phyloP scores from a whole-genome alignment of 352 stramenopile species.

The Phytophthora sansomeana region DNA sequence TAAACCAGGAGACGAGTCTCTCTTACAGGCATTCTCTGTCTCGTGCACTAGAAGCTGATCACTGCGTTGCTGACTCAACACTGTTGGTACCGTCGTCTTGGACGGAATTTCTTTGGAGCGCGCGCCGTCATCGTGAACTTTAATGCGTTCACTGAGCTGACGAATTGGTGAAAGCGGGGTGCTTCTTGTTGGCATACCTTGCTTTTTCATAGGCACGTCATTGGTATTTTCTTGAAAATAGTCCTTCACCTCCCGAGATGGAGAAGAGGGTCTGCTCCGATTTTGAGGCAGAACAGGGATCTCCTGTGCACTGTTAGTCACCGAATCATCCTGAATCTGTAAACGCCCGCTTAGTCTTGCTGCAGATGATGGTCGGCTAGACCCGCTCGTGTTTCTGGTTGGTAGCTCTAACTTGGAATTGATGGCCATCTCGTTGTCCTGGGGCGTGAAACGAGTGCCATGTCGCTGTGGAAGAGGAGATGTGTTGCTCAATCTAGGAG shows the following conservation, averaged over 20 bases:
- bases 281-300: conserved; percentile 1
- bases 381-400: neutral
- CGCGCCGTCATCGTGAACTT: conserved; percentile 26
- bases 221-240: neutral
- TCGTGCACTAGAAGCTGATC: conserved; percentile 19
- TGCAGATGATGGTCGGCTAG: conserved; percentile 20
- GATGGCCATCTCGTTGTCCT: conserved; percentile 9
- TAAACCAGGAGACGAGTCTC: conserved; percentile 1
- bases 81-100: conserved; percentile 7
- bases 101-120: conserved; percentile 7
- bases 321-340: conserved; percentile 21
- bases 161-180: conserved; percentile 22
- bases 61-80: conserved; percentile 23
- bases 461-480: conserved; percentile 11
- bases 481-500: conserved; percentile 7
- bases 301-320: conserved; percentile 26
- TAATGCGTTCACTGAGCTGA: conserved; percentile 27
- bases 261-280: conserved; percentile 23
- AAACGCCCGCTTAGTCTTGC: conserved; percentile 6
- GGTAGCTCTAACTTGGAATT: conserved; percentile 6
- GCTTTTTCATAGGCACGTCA: conserved; percentile 4
- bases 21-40: conserved; percentile 7
- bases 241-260: conserved; percentile 6
- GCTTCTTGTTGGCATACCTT: conserved; percentile 2
- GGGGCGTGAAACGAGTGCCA: conserved; percentile 14